A percentile compares a stretch with the other conserved stretches of the same genome.
Conservation (phyloP, 768 basidiomycete species). For the Leccinum obscurum region DNA sequence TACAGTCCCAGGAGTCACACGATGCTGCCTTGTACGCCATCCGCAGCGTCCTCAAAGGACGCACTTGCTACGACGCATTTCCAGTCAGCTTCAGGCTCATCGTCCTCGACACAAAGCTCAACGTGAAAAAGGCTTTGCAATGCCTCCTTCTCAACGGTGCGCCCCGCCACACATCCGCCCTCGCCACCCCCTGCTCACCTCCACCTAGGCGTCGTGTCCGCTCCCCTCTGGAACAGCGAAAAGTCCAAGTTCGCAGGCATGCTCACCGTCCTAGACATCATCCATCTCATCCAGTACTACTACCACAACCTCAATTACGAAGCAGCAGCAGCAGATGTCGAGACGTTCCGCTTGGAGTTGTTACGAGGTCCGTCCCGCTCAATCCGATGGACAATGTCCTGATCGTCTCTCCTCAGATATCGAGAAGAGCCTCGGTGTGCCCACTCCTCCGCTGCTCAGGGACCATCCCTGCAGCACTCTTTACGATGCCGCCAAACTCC, state of each 20-base stretch:
- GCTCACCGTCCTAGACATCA: slow-evolving; percentile 99
- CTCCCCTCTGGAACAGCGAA: slow-evolving; percentile 97
- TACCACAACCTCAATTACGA: slow-evolving; percentile 83
- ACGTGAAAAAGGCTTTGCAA: slow-evolving; percentile 92
- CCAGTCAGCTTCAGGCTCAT: slow-evolving; percentile 96
- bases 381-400: slow-evolving; percentile 8
- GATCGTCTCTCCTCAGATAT: slow-evolving; percentile 60
- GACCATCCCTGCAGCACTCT: slow-evolving; percentile 88
- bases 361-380: slow-evolving; percentile 66
- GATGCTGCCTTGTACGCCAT: slow-evolving; percentile 69
- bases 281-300: slow-evolving; percentile 98
- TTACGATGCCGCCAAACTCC: slow-evolving; percentile 84
- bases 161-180: slow-evolving; percentile 1
- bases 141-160: slow-evolving; percentile 81
- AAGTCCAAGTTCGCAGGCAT: slow-evolving; percentile 93
- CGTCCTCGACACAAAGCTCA: slow-evolving; percentile 93
- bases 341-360: slow-evolving; percentile 85
- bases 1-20: slow-evolving; percentile 59
- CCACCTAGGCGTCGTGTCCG: slow-evolving; percentile 87
- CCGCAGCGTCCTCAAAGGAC: slow-evolving; percentile 77
- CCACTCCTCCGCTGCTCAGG: slow-evolving; percentile 83
- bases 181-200: neutral
- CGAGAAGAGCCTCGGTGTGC: slow-evolving; percentile 89
- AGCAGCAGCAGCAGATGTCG: slow-evolving; percentile 86
- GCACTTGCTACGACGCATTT: slow-evolving; percentile 94